Conservation (phyloP, 371 early-diverging fungal genomes). For the Choanephora cucurbitarum region DNA sequence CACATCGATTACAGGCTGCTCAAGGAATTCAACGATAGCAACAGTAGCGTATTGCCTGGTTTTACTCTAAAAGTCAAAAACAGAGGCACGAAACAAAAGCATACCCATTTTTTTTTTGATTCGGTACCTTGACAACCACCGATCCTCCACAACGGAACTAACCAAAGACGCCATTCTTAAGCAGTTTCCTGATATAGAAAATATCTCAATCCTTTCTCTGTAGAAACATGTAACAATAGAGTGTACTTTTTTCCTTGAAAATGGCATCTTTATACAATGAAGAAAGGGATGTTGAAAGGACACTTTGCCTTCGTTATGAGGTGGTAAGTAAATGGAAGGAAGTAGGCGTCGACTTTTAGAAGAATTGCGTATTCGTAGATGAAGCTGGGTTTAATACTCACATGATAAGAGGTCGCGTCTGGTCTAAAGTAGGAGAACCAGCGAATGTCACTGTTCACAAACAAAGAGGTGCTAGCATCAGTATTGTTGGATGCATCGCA, state of each 20-base stretch:
- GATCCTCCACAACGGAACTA: slow-evolving; percentile 7
- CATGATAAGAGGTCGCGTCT: slow-evolving; percentile 2
- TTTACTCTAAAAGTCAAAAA: slow-evolving; percentile 17
- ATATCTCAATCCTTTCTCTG: slow-evolving; percentile 7
- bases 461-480: slow-evolving; percentile 12
- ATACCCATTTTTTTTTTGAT: slow-evolving; percentile 11
- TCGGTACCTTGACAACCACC: slow-evolving; percentile 9
- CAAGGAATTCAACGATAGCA: slow-evolving; percentile 13
- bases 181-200: slow-evolving; percentile 5
- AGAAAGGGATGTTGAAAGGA: slow-evolving; percentile 11
- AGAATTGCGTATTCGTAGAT: slow-evolving; percentile 11
- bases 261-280: slow-evolving; percentile 1
- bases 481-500: slow-evolving; percentile 13
- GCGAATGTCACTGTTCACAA: slow-evolving; percentile 12
- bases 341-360: slow-evolving; percentile 5
- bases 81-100: slow-evolving; percentile 14
- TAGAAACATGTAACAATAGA: slow-evolving; percentile 2
- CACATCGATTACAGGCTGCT: slow-evolving; percentile 17
- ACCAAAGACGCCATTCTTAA: slow-evolving; percentile 7
- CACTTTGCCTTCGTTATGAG: slow-evolving; percentile 5
- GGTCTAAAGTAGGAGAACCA: slow-evolving; percentile 11
- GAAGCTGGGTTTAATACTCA: slow-evolving; percentile 5
- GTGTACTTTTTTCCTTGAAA: slow-evolving; percentile 1
- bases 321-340: slow-evolving; percentile 7
- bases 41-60: slow-evolving; percentile 17